Evolutionary conservation across 1,284 basidiomycete species (phyloP).

Genomic region (Rhizoctonia solani): DNA sequence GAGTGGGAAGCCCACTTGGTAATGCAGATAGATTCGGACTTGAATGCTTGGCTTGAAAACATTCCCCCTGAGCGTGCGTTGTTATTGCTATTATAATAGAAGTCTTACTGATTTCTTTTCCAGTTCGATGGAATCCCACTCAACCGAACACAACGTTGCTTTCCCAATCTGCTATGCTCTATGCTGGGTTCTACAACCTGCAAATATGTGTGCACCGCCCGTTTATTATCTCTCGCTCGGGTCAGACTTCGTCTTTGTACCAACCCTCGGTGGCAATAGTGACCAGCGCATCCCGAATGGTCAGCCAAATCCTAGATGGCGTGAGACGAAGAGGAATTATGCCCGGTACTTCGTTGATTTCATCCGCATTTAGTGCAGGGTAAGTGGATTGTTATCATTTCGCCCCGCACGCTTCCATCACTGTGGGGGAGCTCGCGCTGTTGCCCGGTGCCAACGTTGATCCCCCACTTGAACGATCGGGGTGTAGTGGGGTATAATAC

Average conservation of each 20-base stretch:
- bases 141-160: slow-evolving; percentile 3
- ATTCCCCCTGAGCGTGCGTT: slow-evolving; percentile 21
- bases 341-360: slow-evolving; percentile 7
- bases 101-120: background rate
- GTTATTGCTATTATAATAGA: background rate
- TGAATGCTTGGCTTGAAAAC: slow-evolving; percentile 25
- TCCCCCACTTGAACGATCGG: background rate
- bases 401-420: background rate
- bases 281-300: slow-evolving; percentile 8
- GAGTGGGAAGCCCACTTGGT: slow-evolving; percentile 30
- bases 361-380: slow-evolving; percentile 26
- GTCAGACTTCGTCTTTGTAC: slow-evolving; percentile 12
- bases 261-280: slow-evolving; percentile 21
- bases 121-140: slow-evolving; percentile 31
- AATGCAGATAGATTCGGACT: slow-evolving; percentile 20
- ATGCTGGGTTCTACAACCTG: slow-evolving; percentile 11
- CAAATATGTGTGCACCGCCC: slow-evolving; percentile 30
- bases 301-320: slow-evolving; percentile 15
- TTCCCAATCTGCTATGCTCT: slow-evolving; percentile 27
- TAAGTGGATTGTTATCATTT: background rate
- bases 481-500: background rate
- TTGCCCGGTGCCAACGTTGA: background rate
- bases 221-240: slow-evolving; percentile 25
- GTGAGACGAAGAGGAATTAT: slow-evolving; percentile 18
- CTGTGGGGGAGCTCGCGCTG: background rate